phyloP scores from a whole-genome alignment of 768 basidiomycete genomes.

The Termitomyces sp. region DNA sequence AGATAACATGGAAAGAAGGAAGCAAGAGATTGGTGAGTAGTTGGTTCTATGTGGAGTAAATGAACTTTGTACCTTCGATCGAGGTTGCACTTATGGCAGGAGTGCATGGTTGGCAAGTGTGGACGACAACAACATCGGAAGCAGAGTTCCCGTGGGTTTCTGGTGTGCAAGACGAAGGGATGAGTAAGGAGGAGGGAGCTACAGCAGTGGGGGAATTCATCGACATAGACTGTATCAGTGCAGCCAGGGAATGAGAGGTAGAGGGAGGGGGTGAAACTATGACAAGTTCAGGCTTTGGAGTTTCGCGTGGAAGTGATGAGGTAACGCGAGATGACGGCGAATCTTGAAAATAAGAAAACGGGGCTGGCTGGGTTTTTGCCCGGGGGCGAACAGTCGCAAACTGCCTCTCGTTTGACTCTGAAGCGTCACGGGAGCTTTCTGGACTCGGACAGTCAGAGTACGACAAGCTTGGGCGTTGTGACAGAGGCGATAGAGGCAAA shows the following conservation, averaged over 20 bases:
- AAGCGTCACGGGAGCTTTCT: constrained; percentile 7
- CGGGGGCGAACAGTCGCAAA: constrained; percentile 32
- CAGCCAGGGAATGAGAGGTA: constrained; percentile 27
- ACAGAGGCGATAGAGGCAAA: constrained; percentile 26
- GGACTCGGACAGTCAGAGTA: constrained; percentile 23
- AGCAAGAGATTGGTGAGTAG: background rate
- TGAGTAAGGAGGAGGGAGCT: constrained; percentile 26
- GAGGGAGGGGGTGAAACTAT: constrained; percentile 17
- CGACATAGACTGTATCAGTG: constrained; percentile 38
- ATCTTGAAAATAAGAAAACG: constrained; percentile 19
- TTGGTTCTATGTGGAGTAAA: constrained; percentile 9
- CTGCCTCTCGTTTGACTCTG: constrained; percentile 13
- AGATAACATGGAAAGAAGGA: constrained; percentile 1
- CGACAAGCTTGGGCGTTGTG: constrained; percentile 23
- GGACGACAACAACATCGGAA: constrained; percentile 47
- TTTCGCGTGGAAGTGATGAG: constrained; percentile 15
- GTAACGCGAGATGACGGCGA: constrained; percentile 7
- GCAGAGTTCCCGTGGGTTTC: constrained; percentile 31
- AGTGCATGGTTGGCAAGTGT: constrained; percentile 58
- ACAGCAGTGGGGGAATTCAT: constrained; percentile 31
- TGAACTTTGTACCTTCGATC: constrained; percentile 53
- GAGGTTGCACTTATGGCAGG: constrained; percentile 66
- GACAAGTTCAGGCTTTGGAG: constrained; percentile 19
- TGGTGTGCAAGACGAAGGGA: constrained; percentile 27
- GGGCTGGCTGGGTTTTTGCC: constrained; percentile 31